Evolutionary conservation across 345 rosid genomes (phyloP), one percentile per base, ranked within the genome.

Genomic region (Cochlearia excelsa): DNA sequence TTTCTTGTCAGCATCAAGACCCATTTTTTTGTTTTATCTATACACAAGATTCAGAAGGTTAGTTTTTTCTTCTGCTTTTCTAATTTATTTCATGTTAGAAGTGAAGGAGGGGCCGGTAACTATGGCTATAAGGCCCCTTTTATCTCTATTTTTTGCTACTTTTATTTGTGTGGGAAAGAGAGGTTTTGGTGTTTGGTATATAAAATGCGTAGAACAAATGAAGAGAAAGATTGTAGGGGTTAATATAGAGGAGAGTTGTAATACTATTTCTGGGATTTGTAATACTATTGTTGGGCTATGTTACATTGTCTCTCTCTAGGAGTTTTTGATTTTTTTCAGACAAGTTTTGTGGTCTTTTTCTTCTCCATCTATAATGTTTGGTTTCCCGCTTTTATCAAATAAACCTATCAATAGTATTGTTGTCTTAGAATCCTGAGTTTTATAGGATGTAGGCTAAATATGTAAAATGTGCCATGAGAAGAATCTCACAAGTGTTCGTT

Each of bases 281-380:
- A 48, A 27, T 45, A 40, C 31, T 37, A 51, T 63, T 50, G 44
- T 50, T 69, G 57, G 74, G 69, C 59, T 57, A 37, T 38, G 33
- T 63, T 54, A 70, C 38, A 56, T 37, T 51, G 30, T 30, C 69
- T 57, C 54, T 70, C 60, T 70, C 63, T 70, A 63, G 69, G 34
- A 51, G 27, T 44, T 9, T 50, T 29, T 16, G 11, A 4, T 40
- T 45, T 30, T 37, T 53, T 27, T 30, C 45, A 34, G 4, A 44
- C 51, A 63, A 33, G 23, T 31, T 49, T 61, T 61, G 56, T n/a
- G 65, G 38, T 48, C 30, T 61, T 46, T 34, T 2, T 35, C 50
- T 2, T 35, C 42, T 40, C 59, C 23, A 28, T 57, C 56, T 47
- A 47, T 54, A 61, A 59, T 37, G 61, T 68, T 39, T 60, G 54